These are phyloP conservation scores for Solanum chaucha DNA, from an alignment of 257 asterid species.

Conservation along the genomic window DNA sequence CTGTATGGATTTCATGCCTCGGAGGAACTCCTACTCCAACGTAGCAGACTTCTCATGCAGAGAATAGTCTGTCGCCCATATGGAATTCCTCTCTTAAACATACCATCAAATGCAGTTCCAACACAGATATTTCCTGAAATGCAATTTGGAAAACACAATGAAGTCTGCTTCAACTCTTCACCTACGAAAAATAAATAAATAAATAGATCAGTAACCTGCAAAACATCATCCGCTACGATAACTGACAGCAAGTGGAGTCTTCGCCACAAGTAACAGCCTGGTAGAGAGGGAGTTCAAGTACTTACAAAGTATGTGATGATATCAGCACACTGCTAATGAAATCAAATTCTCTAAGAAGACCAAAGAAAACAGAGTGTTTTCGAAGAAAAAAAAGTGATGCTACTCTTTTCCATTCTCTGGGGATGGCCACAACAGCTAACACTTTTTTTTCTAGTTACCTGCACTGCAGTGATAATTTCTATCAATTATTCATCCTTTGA, in stretches of 20 bases:
- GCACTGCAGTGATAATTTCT: background rate
- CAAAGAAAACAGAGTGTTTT: background rate
- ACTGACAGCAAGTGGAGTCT: background rate
- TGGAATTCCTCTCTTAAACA: too few species aligned
- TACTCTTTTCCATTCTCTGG: background rate
- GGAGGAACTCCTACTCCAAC: too few species aligned
- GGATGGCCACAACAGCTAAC: background rate
- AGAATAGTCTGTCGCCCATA: too few species aligned
- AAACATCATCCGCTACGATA: background rate
- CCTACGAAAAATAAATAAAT: too few species aligned
- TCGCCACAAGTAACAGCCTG: background rate
- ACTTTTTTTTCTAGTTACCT: background rate
- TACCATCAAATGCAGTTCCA: too few species aligned
- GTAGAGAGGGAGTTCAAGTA: background rate
- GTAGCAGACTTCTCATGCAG: too few species aligned
- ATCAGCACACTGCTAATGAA: background rate
- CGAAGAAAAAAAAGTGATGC: background rate
- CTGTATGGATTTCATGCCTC: too few species aligned
- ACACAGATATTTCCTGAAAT: too few species aligned
- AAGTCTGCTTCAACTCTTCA: too few species aligned
- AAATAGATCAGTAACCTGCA: background rate
- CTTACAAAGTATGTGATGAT: background rate
- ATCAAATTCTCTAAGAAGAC: background rate
- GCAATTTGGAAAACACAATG: too few species aligned
- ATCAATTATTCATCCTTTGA: background rate